Conservation (phyloP, 176 grass and related monocot species). For the Pontederia crassipes region DNA sequence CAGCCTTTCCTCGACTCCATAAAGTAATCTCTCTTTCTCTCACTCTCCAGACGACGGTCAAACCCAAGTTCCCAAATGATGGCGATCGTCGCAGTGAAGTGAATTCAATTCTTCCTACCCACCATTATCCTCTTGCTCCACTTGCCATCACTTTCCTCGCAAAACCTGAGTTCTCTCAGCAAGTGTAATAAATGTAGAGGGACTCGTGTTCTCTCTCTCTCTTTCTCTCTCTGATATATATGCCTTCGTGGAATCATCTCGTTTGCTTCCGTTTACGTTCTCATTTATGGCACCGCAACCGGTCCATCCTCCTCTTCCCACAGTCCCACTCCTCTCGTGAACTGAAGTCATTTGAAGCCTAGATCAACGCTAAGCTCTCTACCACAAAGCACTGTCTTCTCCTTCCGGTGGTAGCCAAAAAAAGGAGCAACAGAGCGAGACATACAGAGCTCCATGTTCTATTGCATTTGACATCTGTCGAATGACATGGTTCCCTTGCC, state of each 20-base stretch:
- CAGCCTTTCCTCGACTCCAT: no score
- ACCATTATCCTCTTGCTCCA: no score
- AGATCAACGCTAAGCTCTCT: no score
- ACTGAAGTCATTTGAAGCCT: no score
- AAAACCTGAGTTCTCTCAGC: not conserved
- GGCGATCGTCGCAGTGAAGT: not conserved
- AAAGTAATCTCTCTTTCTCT: no score
- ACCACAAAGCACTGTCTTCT: not conserved
- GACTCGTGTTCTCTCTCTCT: not conserved
- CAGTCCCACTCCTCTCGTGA: no score
- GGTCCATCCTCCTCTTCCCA: no score
- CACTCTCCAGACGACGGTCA: not conserved
- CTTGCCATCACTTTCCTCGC: not conserved
- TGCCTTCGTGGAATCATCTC: not conserved
- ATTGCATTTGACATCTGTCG: not conserved
- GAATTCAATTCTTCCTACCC: not conserved
- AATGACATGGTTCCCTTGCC: constrained; percentile 3
- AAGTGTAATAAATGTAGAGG: not conserved
- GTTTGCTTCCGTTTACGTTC: no score
- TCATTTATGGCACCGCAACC: no score
- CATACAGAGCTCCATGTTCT: no score
- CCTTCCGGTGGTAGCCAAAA: not conserved
- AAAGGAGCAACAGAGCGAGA: not conserved
- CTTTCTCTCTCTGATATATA: not conserved
- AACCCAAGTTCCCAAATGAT: constrained; percentile 4